Evolutionary conservation across 169 alveolate species (phyloP).

Genomic region (Perkinsus olseni): DNA sequence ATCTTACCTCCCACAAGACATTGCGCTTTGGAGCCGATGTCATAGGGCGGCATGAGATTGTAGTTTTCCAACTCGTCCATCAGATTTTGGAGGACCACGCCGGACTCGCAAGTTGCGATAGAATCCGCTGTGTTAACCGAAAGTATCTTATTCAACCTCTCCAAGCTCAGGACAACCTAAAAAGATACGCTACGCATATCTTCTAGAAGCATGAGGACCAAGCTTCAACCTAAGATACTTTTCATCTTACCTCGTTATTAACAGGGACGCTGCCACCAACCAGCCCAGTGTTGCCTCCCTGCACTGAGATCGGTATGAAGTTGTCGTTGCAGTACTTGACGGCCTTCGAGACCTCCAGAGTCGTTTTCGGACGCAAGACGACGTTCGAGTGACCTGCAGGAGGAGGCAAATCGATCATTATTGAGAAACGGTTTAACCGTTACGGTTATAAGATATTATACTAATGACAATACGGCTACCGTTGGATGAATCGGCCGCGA

Average conservation of each 20-base stretch:
- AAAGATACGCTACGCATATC: not conserved
- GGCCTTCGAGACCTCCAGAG: constrained; percentile 41
- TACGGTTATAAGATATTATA: too few species aligned
- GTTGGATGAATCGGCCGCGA: too few species aligned
- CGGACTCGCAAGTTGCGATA: constrained; percentile 47
- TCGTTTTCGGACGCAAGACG: constrained; percentile 52
- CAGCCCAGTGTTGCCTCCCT: constrained; percentile 74
- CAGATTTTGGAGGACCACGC: constrained; percentile 36
- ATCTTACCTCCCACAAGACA: constrained; percentile 68
- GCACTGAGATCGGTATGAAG: constrained; percentile 52
- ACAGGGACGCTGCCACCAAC: constrained; percentile 67
- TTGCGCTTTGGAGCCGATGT: constrained; percentile 71
- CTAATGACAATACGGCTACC: too few species aligned
- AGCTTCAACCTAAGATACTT: too few species aligned
- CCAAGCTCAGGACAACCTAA: constrained; percentile 33
- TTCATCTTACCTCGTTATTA: constrained; percentile 42
- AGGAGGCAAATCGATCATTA: not conserved
- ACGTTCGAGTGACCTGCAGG: constrained; percentile 37
- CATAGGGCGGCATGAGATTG: constrained; percentile 54
- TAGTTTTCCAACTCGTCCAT: constrained; percentile 17
- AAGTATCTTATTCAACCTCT: constrained; percentile 42
- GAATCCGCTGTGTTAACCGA: constrained; percentile 38
- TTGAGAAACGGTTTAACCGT: not conserved
- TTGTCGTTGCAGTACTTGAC: constrained; percentile 49
- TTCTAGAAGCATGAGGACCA: not conserved